These are phyloP conservation scores for Cystoisospora suis DNA, from an alignment of 169 alveolate genomes.

Conservation along the genomic window DNA sequence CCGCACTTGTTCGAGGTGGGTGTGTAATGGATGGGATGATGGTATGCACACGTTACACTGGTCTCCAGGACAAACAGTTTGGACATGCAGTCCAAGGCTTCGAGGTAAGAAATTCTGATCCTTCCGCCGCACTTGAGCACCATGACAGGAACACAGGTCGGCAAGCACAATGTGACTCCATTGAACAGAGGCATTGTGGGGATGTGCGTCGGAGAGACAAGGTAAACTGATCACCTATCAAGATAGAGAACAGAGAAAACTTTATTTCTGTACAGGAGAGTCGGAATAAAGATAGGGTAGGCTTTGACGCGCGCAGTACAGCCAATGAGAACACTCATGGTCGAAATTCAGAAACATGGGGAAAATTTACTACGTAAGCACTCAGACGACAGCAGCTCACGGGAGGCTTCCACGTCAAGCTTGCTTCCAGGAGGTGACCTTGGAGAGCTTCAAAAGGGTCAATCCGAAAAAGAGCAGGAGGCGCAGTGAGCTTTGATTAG, in stretches of 20 bases:
- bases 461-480: neutral
- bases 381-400: neutral
- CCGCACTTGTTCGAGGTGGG: slow-evolving; percentile 5
- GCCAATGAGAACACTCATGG: no score
- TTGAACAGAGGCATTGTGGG: slow-evolving; percentile 2
- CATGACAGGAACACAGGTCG: neutral
- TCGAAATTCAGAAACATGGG: slow-evolving; percentile 11
- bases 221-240: neutral
- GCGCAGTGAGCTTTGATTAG: neutral
- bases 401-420: neutral
- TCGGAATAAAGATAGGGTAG: neutral
- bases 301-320: no score
- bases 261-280: neutral
- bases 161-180: slow-evolving; percentile 20
- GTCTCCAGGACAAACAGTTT: slow-evolving; percentile 4
- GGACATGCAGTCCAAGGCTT: neutral
- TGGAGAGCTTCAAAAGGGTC: neutral
- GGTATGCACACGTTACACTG: neutral
- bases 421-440: neutral
- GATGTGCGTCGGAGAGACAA: slow-evolving; percentile 25
- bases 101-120: slow-evolving; percentile 1
- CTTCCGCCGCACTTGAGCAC: no score
- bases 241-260: neutral
- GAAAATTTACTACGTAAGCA: slow-evolving; percentile 8
- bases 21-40: neutral